Base-by-base conservation (phyloP, 192 early-diverging fungal species). In the Piromyces finnis region DNA sequence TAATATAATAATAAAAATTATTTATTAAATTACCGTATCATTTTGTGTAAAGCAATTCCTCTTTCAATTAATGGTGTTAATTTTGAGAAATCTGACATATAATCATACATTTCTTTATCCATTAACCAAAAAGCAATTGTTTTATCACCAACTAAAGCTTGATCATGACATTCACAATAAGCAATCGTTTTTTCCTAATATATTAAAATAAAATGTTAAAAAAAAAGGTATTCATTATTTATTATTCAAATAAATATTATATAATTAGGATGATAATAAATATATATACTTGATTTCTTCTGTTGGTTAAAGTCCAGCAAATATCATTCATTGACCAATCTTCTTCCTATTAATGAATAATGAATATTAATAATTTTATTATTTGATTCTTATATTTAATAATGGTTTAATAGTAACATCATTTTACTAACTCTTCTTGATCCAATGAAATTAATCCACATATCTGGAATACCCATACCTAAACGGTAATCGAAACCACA, bases 71-170 rank as follows among this genome's bases (percentile, higher is more conserved):
- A 89, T 22, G 95, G 93, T 27, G 96, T 98, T 81, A 92, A 82
- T 51, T 86, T 85, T 5, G 91, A 90, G 30, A 93, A 79, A 81
- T 93, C 91, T 77, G 92, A 94, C 97, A 99, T 99, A 85, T 95
- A 86, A 29, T 77, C 80, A 85, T 99, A 99, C 97, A 99, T 99
- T 86, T 99, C 96, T 86, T 94, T 94, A 86, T 99, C 97, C 97
- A 99, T 99, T 79, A 99, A 86, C 97, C 97, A 99, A 87, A 99
- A 99, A 22, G 96, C 97, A 78, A 99, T 84, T 29, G 95, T 97
- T 87, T 99, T 99, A 88, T 99, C 97, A 59, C 97, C 97, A 15
- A 99, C 97, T 51, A 99, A 86, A 77, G 97, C 97, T 86, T 99
- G 97, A 84, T 99, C 97, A 85, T 99, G 97, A 30, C 92, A 94